A percentile compares a stretch with the other conserved stretches of the same genome.
Evolutionary conservation across 768 basidiomycete genomes (phyloP).

Genomic region (Hypsizygus marmoreus): DNA sequence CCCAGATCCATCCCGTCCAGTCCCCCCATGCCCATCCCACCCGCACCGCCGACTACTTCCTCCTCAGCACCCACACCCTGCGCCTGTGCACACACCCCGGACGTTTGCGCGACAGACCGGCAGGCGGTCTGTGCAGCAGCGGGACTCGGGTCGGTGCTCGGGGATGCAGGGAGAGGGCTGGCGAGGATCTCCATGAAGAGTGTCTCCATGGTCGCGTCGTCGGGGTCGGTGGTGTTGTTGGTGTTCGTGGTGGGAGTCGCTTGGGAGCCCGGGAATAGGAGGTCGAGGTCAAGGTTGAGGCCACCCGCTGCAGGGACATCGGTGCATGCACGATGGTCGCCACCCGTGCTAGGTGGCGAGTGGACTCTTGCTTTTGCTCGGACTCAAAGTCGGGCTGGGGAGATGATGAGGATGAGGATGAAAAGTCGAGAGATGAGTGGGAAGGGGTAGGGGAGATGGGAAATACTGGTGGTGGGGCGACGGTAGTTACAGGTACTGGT

Average conservation of each 20-base stretch:
- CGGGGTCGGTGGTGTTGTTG: conserved; percentile 31
- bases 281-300: conserved; percentile 40
- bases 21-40: conserved; percentile 2
- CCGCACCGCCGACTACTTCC: conserved; percentile 9
- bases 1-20: conserved; percentile 6
- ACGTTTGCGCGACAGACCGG: conserved; percentile 16
- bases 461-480: conserved; percentile 29
- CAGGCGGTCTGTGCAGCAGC: conserved; percentile 19
- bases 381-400: conserved; percentile 29
- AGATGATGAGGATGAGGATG: conserved; percentile 31
- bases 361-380: conserved; percentile 53
- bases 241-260: conserved; percentile 18
- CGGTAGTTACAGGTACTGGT: conserved; percentile 25
- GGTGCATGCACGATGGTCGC: conserved; percentile 69
- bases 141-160: conserved; percentile 24
- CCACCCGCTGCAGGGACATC: conserved; percentile 96
- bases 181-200: conserved; percentile 73
- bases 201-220: conserved; percentile 66
- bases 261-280: conserved; percentile 25
- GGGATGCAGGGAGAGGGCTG: conserved; percentile 40
- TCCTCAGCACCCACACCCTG: conserved; percentile 5
- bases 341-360: conserved; percentile 99
- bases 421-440: conserved; percentile 32
- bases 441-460: conserved; percentile 39
- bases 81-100: conserved; percentile 6